Evolutionary conservation across 2,329 filamentous ascomycete genomes (phyloP), one percentile per base, ranked within the genome.

Genomic region (Stemphylium lycopersici): DNA sequence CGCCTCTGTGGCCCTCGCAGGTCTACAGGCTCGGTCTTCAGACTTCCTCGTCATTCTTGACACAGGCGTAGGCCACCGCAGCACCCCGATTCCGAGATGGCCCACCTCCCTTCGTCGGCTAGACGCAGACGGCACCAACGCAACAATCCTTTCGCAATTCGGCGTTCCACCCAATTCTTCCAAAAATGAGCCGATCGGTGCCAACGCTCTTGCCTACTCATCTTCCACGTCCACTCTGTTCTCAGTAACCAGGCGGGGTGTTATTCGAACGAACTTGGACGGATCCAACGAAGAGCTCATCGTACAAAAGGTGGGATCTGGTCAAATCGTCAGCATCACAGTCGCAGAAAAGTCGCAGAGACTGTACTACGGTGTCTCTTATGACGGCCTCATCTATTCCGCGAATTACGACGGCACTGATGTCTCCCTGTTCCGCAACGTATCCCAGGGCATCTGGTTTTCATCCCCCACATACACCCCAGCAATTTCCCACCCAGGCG

Each of bases 31-130:
- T 13, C 31, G 22, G 32, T 24, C 43, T 12, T 16, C 31, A 13
- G 36, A 26, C 15, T 39, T 22, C 6, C 54, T 59, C 33, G 18
- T 56, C 16, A 29, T 65, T 16, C 56, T 62, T 15, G 62, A 61
- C 32, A 44, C 32, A 18, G 59, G 60, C 20, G 52, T 61, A 39
- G 57, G 56, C 24, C 58, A 65, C 37, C 56, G 49, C 41, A 56
- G 51, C 36, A 56, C 47, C 31, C 58, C 54, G 2, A 42, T 55
- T 16, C 40, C 56, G 5, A 52, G 45, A 40, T 61, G 54, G 55
- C 58, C 40, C 8, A 65, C 60, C 8, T 58, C 58, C 11, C 44
- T 63, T 10, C 55, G 57, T 26, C 49, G 41, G n/a, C 26, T 63
- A 26, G 47, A 51, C 16, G 41, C 48, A 3, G 37, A 47, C 15